Percentiles rank a stretch among this genome's conserved stretches.
Conservation (phyloP, 805 yeast species). For the Yamadazyma scolyti region DNA sequence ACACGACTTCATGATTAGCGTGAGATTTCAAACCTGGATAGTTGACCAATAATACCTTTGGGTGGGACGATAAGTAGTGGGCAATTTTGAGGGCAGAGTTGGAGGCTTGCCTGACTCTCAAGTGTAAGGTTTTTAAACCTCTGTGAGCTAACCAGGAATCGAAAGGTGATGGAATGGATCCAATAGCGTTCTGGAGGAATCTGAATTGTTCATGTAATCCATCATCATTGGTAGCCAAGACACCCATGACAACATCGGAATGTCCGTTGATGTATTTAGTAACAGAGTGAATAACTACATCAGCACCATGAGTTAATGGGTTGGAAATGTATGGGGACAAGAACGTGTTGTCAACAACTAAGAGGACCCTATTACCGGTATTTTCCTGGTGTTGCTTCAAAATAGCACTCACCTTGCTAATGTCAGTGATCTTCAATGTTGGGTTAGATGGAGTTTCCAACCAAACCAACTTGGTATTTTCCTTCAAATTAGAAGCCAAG, state of each 20-base stretch:
- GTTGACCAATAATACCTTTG: constrained; percentile 62
- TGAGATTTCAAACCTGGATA: constrained; percentile 80
- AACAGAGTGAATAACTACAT: constrained; percentile 82
- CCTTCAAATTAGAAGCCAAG: constrained; percentile 50
- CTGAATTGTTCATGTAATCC: constrained; percentile 59
- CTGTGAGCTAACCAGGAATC: constrained; percentile 93
- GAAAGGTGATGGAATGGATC: constrained; percentile 86
- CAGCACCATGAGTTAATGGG: constrained; percentile 82
- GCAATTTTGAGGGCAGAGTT: constrained; percentile 66
- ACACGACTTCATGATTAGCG: constrained; percentile 58
- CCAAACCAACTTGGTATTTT: constrained; percentile 77
- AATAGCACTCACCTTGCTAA: constrained; percentile 54
- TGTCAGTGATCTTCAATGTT: constrained; percentile 76
- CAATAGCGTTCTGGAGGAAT: constrained; percentile 83
- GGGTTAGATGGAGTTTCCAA: constrained; percentile 89
- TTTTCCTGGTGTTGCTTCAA: constrained; percentile 43
- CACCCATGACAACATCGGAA: constrained; percentile 87
- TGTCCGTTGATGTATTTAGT: constrained; percentile 92
- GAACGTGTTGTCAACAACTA: constrained; percentile 88
- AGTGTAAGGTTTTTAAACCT: constrained; percentile 82
- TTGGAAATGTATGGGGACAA: constrained; percentile 82
- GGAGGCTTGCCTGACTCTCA: constrained; percentile 72
- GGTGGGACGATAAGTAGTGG: constrained; percentile 50
- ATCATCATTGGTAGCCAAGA: constrained; percentile 65
- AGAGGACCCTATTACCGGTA: constrained; percentile 48